phyloP scores from a whole-genome alignment of 495 filamentous ascomycete genomes.

The Glutinoglossum americanum region DNA sequence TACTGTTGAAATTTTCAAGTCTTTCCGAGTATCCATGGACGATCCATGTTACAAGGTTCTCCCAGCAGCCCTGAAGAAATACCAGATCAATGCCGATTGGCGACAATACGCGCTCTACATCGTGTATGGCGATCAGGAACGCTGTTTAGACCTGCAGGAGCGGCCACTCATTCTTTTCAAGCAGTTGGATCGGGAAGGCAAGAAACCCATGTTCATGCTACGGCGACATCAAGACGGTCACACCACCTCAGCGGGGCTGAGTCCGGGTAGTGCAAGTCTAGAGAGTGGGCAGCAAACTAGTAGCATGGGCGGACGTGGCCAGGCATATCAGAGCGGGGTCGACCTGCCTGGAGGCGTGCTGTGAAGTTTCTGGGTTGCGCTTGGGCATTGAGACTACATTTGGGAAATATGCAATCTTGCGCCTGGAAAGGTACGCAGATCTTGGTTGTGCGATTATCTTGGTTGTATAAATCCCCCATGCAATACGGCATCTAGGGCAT shows the following conservation, averaged over 20 bases:
- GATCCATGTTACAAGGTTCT: constrained; percentile 95
- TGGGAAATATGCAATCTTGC: background rate
- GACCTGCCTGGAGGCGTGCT: constrained; percentile 4
- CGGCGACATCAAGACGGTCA: constrained; percentile 25
- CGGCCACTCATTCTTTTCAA: constrained; percentile 92
- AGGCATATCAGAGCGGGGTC: constrained; percentile 2
- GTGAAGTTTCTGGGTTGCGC: background rate
- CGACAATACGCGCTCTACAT: constrained; percentile 95
- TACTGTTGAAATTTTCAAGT: constrained; percentile 89
- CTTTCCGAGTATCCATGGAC: constrained; percentile 90
- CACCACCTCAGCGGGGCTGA: background rate
- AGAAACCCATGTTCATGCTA: constrained; percentile 99
- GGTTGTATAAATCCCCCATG: background rate
- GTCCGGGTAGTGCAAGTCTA: background rate
- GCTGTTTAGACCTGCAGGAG: constrained; percentile 78
- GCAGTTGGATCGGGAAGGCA: constrained; percentile 83
- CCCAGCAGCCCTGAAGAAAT: constrained; percentile 86
- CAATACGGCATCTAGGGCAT: background rate
- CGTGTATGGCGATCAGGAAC: constrained; percentile 90
- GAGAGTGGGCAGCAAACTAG: background rate
- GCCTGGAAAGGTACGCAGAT: background rate
- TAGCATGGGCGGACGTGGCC: background rate
- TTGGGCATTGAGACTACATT: background rate
- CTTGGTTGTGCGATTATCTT: background rate
- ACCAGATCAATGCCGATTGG: constrained; percentile 95